Conservation (phyloP, 106 monocot genomes). For the Allium fistulosum region DNA sequence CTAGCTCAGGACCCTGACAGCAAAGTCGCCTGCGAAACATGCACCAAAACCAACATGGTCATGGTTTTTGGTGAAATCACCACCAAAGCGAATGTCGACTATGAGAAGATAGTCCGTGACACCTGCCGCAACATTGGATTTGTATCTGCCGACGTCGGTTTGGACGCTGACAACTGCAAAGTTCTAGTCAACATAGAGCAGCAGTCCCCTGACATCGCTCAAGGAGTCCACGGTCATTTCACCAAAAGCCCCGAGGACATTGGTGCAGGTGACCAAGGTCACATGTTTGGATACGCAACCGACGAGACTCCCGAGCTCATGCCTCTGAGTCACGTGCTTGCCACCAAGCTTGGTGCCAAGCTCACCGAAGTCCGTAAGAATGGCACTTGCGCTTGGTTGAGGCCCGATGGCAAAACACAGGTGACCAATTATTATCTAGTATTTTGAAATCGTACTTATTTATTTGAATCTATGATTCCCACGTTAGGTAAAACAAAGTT, state of each 20-base stretch:
- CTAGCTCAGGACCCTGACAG: constrained; percentile 49
- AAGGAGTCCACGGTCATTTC: constrained; percentile 53
- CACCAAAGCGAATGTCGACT: constrained; percentile 51
- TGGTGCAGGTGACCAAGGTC: constrained; percentile 56
- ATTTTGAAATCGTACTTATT: neutral
- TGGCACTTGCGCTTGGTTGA: constrained; percentile 41
- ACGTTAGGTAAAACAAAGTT: neutral
- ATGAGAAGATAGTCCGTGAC: constrained; percentile 57
- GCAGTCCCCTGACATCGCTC: constrained; percentile 54
- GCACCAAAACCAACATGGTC: constrained; percentile 55
- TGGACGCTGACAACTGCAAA: constrained; percentile 48
- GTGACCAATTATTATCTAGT: neutral
- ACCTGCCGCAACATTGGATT: constrained; percentile 50
- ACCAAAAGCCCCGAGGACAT: constrained; percentile 58
- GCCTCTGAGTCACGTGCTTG: constrained; percentile 50
- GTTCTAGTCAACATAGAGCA: constrained; percentile 60
- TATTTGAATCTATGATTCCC: neutral
- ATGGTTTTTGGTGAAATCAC: constrained; percentile 67
- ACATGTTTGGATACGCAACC: constrained; percentile 55
- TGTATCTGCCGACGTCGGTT: constrained; percentile 41
- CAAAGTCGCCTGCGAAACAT: constrained; percentile 59
- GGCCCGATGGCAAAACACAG: constrained; percentile 60
- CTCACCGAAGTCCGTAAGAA: constrained; percentile 58
- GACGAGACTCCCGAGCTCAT: constrained; percentile 59
- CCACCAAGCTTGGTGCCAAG: constrained; percentile 50